These are phyloP conservation scores for Volvox reticuliferus DNA, from an alignment of 139 green algal species.

Conservation along the genomic window DNA sequence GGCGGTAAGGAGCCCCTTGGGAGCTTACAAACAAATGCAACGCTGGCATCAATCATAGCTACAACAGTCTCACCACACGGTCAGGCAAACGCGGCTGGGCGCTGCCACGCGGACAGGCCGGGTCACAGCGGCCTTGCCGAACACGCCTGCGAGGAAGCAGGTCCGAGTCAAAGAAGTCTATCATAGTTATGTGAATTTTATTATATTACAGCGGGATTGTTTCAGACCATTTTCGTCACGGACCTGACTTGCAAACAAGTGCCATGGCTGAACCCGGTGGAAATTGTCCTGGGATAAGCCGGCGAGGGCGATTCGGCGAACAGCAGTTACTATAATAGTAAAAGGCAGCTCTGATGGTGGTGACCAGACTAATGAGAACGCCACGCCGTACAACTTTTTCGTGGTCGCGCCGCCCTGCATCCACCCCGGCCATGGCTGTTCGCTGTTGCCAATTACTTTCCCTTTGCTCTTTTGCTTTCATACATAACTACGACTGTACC, in stretches of 20 bases:
- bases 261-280: slow-evolving; percentile 30
- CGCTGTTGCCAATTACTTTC: too few species aligned
- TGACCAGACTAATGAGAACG: not conserved
- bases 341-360: not conserved
- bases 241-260: slow-evolving; percentile 46
- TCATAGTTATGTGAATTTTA: not conserved
- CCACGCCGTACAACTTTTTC: slow-evolving; percentile 29
- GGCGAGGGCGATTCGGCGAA: not conserved
- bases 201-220: not conserved
- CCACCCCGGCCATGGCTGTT: not conserved
- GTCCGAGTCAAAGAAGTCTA: not conserved
- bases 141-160: slow-evolving; percentile 51
- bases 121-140: slow-evolving; percentile 47
- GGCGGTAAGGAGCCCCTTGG: not conserved
- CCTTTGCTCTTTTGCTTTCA: not conserved
- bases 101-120: slow-evolving; percentile 43
- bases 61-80: slow-evolving; percentile 48
- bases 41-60: not conserved
- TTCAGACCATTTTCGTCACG: not conserved
- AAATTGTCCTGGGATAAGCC: not conserved
- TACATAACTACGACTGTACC: not conserved
- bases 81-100: slow-evolving; percentile 45
- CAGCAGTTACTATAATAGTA: not conserved
- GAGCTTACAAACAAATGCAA: not conserved
- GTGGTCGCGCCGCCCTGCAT: slow-evolving; percentile 9